Evolutionary conservation across 495 filamentous ascomycete species (phyloP), one percentile per base, ranked within the genome.

Genomic region (Podospora didyma): DNA sequence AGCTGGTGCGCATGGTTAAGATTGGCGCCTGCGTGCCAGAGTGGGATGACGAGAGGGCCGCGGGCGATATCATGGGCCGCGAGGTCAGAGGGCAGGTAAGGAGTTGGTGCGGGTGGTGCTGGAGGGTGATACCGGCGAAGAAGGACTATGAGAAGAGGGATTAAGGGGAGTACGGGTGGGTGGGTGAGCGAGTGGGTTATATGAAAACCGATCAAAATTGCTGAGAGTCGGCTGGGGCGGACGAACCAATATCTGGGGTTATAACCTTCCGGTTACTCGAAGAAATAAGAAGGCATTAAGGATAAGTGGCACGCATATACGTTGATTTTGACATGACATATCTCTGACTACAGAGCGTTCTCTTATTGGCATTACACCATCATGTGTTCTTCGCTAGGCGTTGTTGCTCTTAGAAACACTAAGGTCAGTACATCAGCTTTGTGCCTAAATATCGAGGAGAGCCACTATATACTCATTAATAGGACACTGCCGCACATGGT

Each of bases 11-110:
- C 60, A 82, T 86, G 63, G 82, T 92, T 14, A 75, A 79, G 56
- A 83, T 96, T 1, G 92, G 91, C 14, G 87, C 87, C 19, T 90
- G 86, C 57, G 91, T 96, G 31, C 84, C 83, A 52, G 88, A 93
- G 64, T 88, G 83, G 71, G 88, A 89, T 56, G 89, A 94, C 68
- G 91, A 94, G 75, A 77, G 82, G 48, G 82, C 83, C 24, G 77
- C 67, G 45, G 72, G 70, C 3, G 74, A 76, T 57, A 78, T 78
- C 49, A 64, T 89, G 28, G 74, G 72, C 2, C 54, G 83, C n/a
- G 86, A 89, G 69, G 72, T 81, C 20, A 66, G 69, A 4, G 81
- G 82, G 0, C 54, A 60, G 67, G 79, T 70, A 62, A 73, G 77
- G 71, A 91, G 80, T 72, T 95, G 79, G 82, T 85, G 76, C 67